Evolutionary conservation across 2,329 filamentous ascomycete species (phyloP), one percentile per base, ranked within the genome.

Genomic region (Fusarium illudens): DNA sequence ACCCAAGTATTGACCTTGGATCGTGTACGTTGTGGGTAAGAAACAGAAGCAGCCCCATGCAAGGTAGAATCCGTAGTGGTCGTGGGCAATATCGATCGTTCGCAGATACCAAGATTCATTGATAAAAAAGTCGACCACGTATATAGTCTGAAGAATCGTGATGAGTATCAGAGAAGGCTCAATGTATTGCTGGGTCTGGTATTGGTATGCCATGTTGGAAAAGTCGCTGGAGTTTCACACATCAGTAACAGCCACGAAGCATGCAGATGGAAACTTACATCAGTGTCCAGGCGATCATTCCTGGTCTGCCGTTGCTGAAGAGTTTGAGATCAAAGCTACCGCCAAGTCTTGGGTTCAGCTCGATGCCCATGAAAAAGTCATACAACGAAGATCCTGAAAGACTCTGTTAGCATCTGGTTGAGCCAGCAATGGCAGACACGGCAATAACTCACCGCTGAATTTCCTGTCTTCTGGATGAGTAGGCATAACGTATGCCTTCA

Each of bases 101-200:
- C 77, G 76, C n/a, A 82, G 72, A 61, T 84, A 84, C 82, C 83
- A 84, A 12, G 79, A 77, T 65, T 84, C 83, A 8, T 84, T 84
- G 49, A 80, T 72, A 51, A 84, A 85, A 58, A 84, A 84, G 48
- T 85, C 82, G 0, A 84, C 64, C 8, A 83, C 79, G 52, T 84
- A 84, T 8, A 83, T 67, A 1, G 73, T 70, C 60, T 84, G 83
- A 2, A 84, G 74, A 64, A 81, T 73, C 7, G 79, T 79, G 9
- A 82, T 77, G 9, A 84, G 75, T 1, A 84, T 67, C 13, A 84
- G 76, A 2, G 73, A 75, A 7, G 61, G 63, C 8, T 72, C 64
- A n/a, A 83, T 71, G n/a, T 75, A 77, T 15, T 78, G 79, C 32
- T 79, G 75, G 2, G 69, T 75, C 52, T 83, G 77, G 60, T 82